Conservation (phyloP, 2,329 filamentous ascomycete species). For the Calonectria leucothoes region DNA sequence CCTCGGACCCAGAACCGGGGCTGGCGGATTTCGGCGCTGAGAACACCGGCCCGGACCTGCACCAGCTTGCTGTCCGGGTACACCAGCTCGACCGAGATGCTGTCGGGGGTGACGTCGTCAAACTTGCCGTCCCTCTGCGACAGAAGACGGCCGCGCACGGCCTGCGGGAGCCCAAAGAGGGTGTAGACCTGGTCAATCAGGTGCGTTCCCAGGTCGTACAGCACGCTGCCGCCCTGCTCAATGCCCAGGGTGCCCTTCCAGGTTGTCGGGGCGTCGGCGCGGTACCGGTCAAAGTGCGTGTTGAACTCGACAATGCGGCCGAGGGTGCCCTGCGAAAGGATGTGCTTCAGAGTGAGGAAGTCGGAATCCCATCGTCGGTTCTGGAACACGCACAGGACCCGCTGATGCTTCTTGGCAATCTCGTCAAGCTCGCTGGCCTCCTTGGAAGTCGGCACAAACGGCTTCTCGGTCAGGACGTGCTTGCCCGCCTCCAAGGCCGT, state of each 20-base stretch:
- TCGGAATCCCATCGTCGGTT: conserved; percentile 82
- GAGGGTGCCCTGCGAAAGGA: conserved; percentile 68
- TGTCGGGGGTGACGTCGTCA: neutral
- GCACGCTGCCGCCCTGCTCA: neutral
- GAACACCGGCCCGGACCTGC: neutral
- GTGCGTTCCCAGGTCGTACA: neutral
- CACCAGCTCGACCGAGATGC: neutral
- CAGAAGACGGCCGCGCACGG: neutral
- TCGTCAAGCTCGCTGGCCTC: conserved; percentile 72
- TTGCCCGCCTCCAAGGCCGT: neutral
- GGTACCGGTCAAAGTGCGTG: conserved; percentile 82
- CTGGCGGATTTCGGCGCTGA: conserved; percentile 24
- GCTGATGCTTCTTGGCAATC: conserved; percentile 60
- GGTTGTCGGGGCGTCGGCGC: conserved; percentile 64
- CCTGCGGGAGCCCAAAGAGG: neutral
- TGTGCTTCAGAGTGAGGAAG: conserved; percentile 74
- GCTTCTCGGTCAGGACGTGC: neutral
- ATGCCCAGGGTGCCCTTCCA: conserved; percentile 75
- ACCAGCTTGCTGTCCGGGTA: neutral
- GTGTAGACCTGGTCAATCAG: neutral
- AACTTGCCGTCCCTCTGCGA: neutral
- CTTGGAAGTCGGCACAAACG: conserved; percentile 47
- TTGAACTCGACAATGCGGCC: conserved; percentile 80
- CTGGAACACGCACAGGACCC: conserved; percentile 74
- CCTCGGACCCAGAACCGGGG: conserved; percentile 81